Evolutionary conservation across 768 basidiomycete species (phyloP).

Genomic region (Roridomyces roridus): DNA sequence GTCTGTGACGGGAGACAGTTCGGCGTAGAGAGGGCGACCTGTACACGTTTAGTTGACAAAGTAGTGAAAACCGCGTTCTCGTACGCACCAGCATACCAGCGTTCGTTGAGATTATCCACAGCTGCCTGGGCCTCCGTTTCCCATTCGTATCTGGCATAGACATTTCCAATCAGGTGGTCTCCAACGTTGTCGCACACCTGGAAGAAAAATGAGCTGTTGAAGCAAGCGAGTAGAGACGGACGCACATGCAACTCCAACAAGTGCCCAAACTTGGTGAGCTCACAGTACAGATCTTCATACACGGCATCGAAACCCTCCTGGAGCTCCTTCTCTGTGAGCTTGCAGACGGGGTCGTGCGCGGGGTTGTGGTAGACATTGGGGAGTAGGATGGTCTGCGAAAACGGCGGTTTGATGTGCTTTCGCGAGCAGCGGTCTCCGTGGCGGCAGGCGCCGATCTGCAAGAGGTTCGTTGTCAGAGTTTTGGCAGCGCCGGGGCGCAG

Average conservation of each 20-base stretch:
- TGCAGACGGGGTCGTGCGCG: conserved; percentile 89
- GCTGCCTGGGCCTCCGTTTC: conserved; percentile 96
- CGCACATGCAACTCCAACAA: conserved; percentile 92
- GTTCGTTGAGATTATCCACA: conserved; percentile 90
- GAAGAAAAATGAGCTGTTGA: neutral
- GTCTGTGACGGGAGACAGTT: conserved; percentile 97
- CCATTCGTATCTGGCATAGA: conserved; percentile 98
- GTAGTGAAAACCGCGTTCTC: neutral
- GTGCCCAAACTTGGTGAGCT: conserved; percentile 94
- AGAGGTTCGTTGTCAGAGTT: conserved; percentile 14
- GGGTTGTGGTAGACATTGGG: conserved; percentile 99
- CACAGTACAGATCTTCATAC: conserved; percentile 96
- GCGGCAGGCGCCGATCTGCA: conserved; percentile 94
- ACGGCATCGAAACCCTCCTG: conserved; percentile 93
- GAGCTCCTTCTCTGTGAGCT: conserved; percentile 84
- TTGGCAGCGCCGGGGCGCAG: conserved; percentile 8
- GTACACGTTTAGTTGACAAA: conserved; percentile 1
- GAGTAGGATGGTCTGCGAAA: conserved; percentile 94
- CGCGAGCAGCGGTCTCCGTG: conserved; percentile 98
- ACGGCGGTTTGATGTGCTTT: conserved; percentile 97
- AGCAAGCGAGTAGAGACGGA: conserved; percentile 13
- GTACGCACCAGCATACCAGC: conserved; percentile 94
- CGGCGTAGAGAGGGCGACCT: conserved; percentile 96
- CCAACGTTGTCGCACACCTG: conserved; percentile 99
- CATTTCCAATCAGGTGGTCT: conserved; percentile 97